phyloP scores from a whole-genome alignment of 2,329 filamentous ascomycete genomes.

The Leptoxyphium fumago region DNA sequence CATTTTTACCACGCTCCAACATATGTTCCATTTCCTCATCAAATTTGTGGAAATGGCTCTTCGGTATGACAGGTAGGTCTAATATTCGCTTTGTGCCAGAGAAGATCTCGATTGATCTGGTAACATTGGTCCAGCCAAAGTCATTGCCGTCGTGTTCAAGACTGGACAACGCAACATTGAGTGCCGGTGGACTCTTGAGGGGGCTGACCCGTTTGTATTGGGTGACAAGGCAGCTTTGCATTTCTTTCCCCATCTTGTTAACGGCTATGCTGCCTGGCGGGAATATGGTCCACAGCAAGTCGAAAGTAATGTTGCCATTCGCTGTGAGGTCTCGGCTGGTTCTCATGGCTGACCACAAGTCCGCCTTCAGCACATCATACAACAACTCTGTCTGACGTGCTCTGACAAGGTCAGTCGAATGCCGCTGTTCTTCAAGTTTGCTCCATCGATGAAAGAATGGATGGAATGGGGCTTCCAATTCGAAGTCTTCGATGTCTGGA shows the following conservation, averaged over 20 bases:
- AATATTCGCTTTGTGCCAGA: neutral
- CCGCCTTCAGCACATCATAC: constrained; percentile 2
- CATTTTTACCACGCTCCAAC: neutral
- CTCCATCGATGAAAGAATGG: constrained; percentile 7
- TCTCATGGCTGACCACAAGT: constrained; percentile 2
- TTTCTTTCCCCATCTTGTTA: constrained; percentile 1
- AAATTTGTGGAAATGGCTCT: neutral
- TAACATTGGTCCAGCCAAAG: constrained; percentile 1
- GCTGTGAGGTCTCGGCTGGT: constrained; percentile 3
- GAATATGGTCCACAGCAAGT: constrained; percentile 8
- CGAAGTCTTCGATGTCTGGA: constrained; percentile 4
- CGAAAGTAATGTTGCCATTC: constrained; percentile 8
- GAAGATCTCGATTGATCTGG: neutral
- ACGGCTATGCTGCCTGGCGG: constrained; percentile 5
- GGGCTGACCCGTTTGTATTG: too few species aligned
- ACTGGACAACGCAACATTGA: too few species aligned
- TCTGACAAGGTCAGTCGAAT: constrained; percentile 1
- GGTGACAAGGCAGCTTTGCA: constrained; percentile 5
- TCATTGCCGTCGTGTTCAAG: constrained; percentile 6
- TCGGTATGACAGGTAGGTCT: neutral
- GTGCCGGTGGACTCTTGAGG: too few species aligned
- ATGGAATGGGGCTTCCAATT: constrained; percentile 6
- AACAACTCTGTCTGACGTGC: constrained; percentile 4
- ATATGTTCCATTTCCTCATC: neutral
- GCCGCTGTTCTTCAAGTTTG: constrained; percentile 1